Base-by-base conservation (phyloP, 495 filamentous ascomycete genomes). In the Bacidia gigantensis region DNA sequence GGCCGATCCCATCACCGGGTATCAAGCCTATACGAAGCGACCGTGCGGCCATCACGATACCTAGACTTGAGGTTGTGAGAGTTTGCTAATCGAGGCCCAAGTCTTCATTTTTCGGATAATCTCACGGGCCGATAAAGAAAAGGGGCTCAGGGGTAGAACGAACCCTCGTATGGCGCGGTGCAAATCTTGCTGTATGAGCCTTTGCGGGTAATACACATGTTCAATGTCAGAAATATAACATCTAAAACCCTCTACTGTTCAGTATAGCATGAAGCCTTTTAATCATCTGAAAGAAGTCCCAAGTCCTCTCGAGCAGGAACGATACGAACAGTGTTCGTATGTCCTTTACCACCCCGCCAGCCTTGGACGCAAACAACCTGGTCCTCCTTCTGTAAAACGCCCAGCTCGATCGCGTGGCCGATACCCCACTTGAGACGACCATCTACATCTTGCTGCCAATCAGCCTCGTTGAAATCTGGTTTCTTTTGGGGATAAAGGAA, bases 371-470 rank as follows among this genome's bases (percentile, higher is more conserved):
- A 94, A 55, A 97, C 81, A 35, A 97, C 84, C 56, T 79, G 80
- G 63, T 93, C 88, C 52, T 82, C 88, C 67, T 84, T 78, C 62
- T 73, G 76, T 60, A 98, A 74, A 52, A 96, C 77, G 51, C 85
- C 84, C 52, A 98, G 80, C 64, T 81, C 79, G 58, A 93, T 81
- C 58, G 87, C 92, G 62, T 86, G 78, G 61, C 68, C 65, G 65
- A 97, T 84, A 67, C 84, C 93, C 90, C 90, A 98, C 73, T 86
- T 92, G 59, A 97, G 84, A 61, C 92, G 86, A 62, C 83, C 77
- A 72, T 98, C 92, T 58, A 98, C 92, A 69, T 98, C 93, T 72
- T 96, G 87, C 72, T 98, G 93, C 92, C 92, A 98, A 65, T 74
- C 74, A 62, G 73, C 66, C 65, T 89, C 83, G 62, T 81, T 81